Percentiles rank a stretch among this genome's conserved stretches.
phyloP scores from a whole-genome alignment of 2,329 filamentous ascomycete species.

The Pezicula radicicola region DNA sequence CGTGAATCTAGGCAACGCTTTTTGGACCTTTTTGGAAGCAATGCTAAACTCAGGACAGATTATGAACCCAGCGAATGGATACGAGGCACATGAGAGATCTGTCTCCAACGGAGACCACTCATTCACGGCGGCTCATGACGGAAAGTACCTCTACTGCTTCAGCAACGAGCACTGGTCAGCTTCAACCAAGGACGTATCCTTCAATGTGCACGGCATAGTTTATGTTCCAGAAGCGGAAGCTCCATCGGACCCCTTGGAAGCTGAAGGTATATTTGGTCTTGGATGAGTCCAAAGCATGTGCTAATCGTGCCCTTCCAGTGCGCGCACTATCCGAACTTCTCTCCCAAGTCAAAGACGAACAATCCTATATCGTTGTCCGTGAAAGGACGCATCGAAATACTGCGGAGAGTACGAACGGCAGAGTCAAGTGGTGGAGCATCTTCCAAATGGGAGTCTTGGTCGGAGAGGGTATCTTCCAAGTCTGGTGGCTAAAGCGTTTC shows the following conservation, averaged over 20 bases:
- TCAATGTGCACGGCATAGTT: constrained; percentile 98
- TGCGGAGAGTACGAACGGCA: constrained; percentile 93
- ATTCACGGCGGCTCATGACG: constrained; percentile 81
- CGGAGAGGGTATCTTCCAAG: constrained; percentile 93
- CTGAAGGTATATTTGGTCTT: constrained; percentile 62
- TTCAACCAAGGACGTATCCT: constrained; percentile 95
- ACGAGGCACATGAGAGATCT: constrained; percentile 76
- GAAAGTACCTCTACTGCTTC: constrained; percentile 95
- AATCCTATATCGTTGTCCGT: constrained; percentile 92
- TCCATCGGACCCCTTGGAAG: constrained; percentile 82
- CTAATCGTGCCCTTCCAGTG: constrained; percentile 49
- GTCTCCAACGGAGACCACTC: constrained; percentile 91
- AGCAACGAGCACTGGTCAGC: constrained; percentile 98
- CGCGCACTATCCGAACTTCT: constrained; percentile 81
- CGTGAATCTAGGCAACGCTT: constrained; percentile 24
- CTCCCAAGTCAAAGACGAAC: constrained; percentile 93
- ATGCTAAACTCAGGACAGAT: constrained; percentile 49
- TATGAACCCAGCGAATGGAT: constrained; percentile 70
- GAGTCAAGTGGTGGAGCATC: constrained; percentile 99
- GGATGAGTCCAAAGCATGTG: neutral
- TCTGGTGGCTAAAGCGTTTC: constrained; percentile 99
- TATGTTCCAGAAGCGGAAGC: constrained; percentile 89
- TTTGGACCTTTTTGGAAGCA: neutral
- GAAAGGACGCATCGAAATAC: constrained; percentile 98
- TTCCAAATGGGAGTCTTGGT: constrained; percentile 89